Evolutionary conservation across 2,329 filamentous ascomycete genomes (phyloP).

Genomic region (Botryosphaeria dothidea): DNA sequence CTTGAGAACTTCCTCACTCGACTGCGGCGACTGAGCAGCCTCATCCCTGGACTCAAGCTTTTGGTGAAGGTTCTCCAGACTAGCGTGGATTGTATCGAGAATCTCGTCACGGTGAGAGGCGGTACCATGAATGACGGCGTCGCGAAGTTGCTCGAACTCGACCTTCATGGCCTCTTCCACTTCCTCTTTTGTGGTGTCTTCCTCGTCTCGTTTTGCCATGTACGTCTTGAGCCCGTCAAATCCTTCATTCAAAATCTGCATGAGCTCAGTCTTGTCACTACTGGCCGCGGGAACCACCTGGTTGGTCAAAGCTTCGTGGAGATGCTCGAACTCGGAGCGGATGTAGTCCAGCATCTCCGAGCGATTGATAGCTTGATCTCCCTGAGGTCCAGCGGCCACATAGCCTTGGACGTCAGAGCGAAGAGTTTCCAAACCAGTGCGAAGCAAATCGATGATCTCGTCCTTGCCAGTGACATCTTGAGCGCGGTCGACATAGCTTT

Average conservation of each 20-base stretch:
- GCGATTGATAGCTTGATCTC: conserved; percentile 42
- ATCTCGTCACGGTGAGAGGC: conserved; percentile 61
- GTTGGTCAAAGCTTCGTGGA: conserved; percentile 60
- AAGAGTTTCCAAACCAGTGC: conserved; percentile 65
- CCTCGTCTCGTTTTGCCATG: conserved; percentile 37
- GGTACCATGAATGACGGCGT: conserved; percentile 68
- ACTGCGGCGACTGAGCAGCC: conserved; percentile 24
- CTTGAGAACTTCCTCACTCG: conserved; percentile 48
- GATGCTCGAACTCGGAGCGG: conserved; percentile 60
- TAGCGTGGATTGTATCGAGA: conserved; percentile 58
- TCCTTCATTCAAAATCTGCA: conserved; percentile 40
- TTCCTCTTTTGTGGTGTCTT: conserved; percentile 44
- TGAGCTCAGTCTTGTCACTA: conserved; percentile 39
- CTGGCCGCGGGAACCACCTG: conserved; percentile 35
- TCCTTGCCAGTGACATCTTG: conserved; percentile 71
- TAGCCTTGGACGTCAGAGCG: conserved; percentile 60
- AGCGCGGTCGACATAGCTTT: conserved; percentile 74
- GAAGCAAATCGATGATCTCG: conserved; percentile 72
- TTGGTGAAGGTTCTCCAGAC: conserved; percentile 50
- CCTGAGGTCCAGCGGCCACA: conserved; percentile 44
- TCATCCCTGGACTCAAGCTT: conserved; percentile 40
- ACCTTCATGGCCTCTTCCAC: conserved; percentile 72
- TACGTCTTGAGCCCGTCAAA: conserved; percentile 45
- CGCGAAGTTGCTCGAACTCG: conserved; percentile 79
- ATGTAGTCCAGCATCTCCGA: conserved; percentile 52